These are phyloP conservation scores for Globisporangium splendens DNA, from an alignment of 352 stramenopile genomes.

Conservation along the genomic window DNA sequence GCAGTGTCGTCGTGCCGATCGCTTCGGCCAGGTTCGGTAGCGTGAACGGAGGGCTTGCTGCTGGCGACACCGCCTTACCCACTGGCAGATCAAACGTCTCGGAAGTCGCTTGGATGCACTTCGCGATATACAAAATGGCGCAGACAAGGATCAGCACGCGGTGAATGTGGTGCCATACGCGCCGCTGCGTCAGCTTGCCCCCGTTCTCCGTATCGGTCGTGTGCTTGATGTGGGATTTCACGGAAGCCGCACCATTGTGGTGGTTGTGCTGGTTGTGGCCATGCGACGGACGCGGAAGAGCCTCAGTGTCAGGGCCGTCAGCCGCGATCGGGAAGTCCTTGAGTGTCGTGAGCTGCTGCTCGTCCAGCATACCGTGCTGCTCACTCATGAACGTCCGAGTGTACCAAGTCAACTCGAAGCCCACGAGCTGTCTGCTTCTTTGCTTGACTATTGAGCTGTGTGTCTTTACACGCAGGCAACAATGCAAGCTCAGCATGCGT, in stretches of 20 bases:
- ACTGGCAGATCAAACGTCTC: constrained; percentile 5
- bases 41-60: constrained; percentile 6
- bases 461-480: too few relatives aligned
- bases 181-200: background rate
- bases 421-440: too few relatives aligned
- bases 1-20: constrained; percentile 16
- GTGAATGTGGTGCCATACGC: constrained; percentile 9
- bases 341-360: background rate
- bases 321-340: background rate
- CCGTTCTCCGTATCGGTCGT: background rate
- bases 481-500: too few relatives aligned
- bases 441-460: too few relatives aligned
- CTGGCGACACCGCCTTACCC: background rate
- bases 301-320: background rate
- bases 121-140: constrained; percentile 11
- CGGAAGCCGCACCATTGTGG: background rate
- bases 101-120: constrained; percentile 2
- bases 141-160: constrained; percentile 10
- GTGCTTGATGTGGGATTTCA: background rate
- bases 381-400: too few relatives aligned
- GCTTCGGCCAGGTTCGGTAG: constrained; percentile 12
- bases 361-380: too few relatives aligned
- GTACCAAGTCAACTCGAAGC: too few relatives aligned
- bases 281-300: background rate
- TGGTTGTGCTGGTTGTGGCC: background rate